These are phyloP conservation scores for Yamadazyma songkhlaensis DNA, from an alignment of 1,139 yeast genomes.

Conservation along the genomic window DNA sequence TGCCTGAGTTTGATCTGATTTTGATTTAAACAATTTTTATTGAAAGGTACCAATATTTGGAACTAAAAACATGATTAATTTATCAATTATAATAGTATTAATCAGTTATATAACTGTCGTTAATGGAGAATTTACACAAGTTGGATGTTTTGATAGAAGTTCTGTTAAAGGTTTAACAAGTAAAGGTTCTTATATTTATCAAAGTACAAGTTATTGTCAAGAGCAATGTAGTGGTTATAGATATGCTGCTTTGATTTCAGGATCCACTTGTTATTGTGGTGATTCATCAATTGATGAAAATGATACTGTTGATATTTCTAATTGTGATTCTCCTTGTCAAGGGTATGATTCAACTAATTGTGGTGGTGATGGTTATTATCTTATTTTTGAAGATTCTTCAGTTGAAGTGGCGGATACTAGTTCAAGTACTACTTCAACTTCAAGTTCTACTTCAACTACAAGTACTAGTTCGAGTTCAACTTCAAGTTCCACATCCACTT, in stretches of 20 bases:
- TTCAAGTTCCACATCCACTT: conserved; percentile 10
- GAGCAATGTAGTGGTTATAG: conserved; percentile 40
- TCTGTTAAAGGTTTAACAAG: conserved; percentile 20
- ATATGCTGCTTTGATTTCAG: conserved; percentile 54
- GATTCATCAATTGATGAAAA: conserved; percentile 33
- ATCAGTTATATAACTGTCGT: conserved; percentile 1
- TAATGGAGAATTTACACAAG: conserved; percentile 17
- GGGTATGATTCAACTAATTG: conserved; percentile 61
- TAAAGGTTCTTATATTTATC: conserved; percentile 39
- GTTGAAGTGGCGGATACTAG: conserved; percentile 17
- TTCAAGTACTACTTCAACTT: conserved; percentile 5
- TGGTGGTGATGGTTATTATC: conserved; percentile 57
- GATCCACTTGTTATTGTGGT: conserved; percentile 64
- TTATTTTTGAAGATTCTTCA: conserved; percentile 42
- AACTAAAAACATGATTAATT: conserved; percentile 1
- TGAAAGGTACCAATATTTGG: too few species aligned
- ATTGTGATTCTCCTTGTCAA: conserved; percentile 50
- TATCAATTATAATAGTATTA: conserved; percentile 2
- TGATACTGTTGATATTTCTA: conserved; percentile 26
- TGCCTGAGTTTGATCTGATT: too few species aligned
- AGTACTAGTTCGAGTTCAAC: conserved; percentile 8
- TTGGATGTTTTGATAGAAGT: conserved; percentile 35
- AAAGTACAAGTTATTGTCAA: conserved; percentile 53
- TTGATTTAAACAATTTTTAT: neutral
- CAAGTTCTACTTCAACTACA: conserved; percentile 13